A percentile compares a stretch with the other conserved stretches of the same genome.
Evolutionary conservation across 257 asterid species (phyloP).

Genomic region (Solanum dulcamara): DNA sequence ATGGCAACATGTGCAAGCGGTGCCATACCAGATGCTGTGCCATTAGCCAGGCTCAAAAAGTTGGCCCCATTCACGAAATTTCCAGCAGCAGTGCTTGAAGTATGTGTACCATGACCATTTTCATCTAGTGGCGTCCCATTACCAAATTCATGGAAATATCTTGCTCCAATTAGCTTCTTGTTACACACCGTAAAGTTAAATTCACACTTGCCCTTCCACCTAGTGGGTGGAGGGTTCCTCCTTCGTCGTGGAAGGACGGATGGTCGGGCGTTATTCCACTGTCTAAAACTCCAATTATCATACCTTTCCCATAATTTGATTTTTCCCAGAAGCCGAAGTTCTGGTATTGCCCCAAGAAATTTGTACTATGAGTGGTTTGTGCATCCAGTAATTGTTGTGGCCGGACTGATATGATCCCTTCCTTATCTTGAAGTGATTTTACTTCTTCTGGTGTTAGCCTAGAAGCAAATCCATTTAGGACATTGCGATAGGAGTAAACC

Average conservation of each 20-base stretch:
- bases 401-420: conserved; percentile 10
- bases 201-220: conserved; percentile 23
- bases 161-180: conserved; percentile 22
- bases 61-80: conserved; percentile 10
- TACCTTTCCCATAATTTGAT: conserved; percentile 17
- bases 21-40: conserved; percentile 26
- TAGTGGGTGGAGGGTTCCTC: conserved; percentile 8
- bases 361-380: conserved; percentile 11
- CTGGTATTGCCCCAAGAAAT: conserved; percentile 6
- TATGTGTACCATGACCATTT: conserved; percentile 26
- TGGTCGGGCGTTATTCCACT: conserved; percentile 12
- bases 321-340: conserved; percentile 2
- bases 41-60: conserved; percentile 12
- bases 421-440: background rate
- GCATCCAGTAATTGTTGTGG: background rate
- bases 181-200: background rate
- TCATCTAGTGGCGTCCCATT: conserved; percentile 1
- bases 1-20: conserved; percentile 23
- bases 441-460: conserved; percentile 8
- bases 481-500: conserved; percentile 10
- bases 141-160: background rate
- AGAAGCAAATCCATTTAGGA: conserved; percentile 18
- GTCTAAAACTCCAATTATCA: conserved; percentile 23
- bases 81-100: conserved; percentile 20
- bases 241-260: conserved; percentile 9